Evolutionary conservation across 768 basidiomycete genomes (phyloP).

Genomic region (Trametes sanguinea): DNA sequence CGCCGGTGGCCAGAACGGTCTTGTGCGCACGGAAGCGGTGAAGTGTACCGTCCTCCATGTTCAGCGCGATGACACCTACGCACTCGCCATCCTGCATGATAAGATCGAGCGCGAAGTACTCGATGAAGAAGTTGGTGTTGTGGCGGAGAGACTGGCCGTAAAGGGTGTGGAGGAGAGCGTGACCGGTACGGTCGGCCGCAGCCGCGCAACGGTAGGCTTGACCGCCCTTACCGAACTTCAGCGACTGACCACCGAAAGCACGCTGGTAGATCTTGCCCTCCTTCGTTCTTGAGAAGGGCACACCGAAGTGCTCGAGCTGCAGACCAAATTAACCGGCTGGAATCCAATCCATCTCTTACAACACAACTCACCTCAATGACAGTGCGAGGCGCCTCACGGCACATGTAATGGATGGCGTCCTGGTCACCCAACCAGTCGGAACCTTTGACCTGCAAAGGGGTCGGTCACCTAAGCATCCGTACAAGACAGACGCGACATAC

Average conservation of each 20-base stretch:
- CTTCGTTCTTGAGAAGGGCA: constrained; percentile 97
- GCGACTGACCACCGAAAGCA: constrained; percentile 97
- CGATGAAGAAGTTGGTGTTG: constrained; percentile 99
- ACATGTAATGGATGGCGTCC: constrained; percentile 99
- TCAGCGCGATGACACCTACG: constrained; percentile 97
- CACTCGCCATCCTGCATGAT: constrained; percentile 99
- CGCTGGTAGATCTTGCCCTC: constrained; percentile 99
- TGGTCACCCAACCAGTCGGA: constrained; percentile 99
- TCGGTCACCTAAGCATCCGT: not conserved
- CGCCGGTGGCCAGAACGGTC: constrained; percentile 97
- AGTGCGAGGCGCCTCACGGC: constrained; percentile 90
- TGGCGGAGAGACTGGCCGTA: constrained; percentile 99
- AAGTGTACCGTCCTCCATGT: constrained; percentile 99
- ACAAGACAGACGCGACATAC: constrained; percentile 46
- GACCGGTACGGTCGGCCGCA: constrained; percentile 97
- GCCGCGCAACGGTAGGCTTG: constrained; percentile 99
- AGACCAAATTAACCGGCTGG: too few species aligned
- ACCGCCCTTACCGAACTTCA: constrained; percentile 96
- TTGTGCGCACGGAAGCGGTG: constrained; percentile 99
- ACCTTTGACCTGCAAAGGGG: constrained; percentile 78
- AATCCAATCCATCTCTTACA: too few species aligned
- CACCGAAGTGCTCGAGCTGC: constrained; percentile 97
- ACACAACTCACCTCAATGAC: constrained; percentile 75
- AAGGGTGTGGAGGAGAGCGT: constrained; percentile 96
- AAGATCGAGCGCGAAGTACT: constrained; percentile 98